phyloP scores from a whole-genome alignment of 768 basidiomycete species.

The Pleurotus tuoliensis region DNA sequence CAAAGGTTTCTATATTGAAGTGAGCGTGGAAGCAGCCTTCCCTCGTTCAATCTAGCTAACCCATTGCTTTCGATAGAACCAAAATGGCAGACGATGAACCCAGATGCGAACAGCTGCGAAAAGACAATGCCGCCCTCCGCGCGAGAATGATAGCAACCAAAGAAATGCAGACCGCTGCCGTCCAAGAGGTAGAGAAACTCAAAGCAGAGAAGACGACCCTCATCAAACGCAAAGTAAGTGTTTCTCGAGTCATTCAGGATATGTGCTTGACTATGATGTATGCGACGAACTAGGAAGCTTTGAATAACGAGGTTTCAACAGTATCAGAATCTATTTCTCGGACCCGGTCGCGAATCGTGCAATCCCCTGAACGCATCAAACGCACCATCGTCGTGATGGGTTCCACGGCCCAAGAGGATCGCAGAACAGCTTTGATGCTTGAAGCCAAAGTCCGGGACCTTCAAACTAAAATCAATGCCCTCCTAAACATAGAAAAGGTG shows the following conservation, averaged over 20 bases:
- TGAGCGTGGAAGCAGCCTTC: constrained; percentile 25
- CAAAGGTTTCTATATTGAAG: constrained; percentile 54
- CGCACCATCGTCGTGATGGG: constrained; percentile 79
- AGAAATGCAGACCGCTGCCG: constrained; percentile 52
- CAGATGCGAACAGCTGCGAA: constrained; percentile 51
- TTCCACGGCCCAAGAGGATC: constrained; percentile 63
- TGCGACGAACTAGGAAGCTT: constrained; percentile 41
- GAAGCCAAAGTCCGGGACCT: constrained; percentile 78
- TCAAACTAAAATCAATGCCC: constrained; percentile 65
- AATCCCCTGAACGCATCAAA: constrained; percentile 88
- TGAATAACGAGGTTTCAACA: constrained; percentile 56
- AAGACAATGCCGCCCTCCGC: constrained; percentile 58
- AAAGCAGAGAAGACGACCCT: constrained; percentile 68
- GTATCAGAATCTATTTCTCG: constrained; percentile 59
- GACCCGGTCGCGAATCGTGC: constrained; percentile 75
- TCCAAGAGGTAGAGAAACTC: constrained; percentile 64
- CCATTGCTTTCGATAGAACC: constrained; percentile 33
- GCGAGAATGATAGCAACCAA: constrained; percentile 69
- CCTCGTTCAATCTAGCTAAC: background rate
- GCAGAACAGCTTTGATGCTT: constrained; percentile 55
- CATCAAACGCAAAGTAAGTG: constrained; percentile 57
- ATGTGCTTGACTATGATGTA: background rate
- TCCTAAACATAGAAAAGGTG: constrained; percentile 76
- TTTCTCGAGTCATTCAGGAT: background rate
- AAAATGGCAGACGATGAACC: constrained; percentile 70